Conservation (phyloP, 2,329 filamentous ascomycete species). For the Paecilomyces formosus region DNA sequence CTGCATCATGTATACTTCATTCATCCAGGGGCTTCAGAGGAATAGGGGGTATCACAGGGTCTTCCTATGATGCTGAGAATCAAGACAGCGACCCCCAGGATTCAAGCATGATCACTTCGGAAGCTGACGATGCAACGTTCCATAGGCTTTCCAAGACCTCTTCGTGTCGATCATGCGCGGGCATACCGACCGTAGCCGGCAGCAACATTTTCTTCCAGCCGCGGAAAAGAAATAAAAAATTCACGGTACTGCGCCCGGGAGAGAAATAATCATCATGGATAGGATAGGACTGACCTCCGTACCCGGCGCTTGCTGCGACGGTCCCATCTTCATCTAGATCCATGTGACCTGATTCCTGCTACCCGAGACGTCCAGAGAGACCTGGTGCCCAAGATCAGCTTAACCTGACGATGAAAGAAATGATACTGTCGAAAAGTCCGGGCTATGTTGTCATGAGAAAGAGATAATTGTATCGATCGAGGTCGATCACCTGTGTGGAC, state of each 20-base stretch:
- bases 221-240: not conserved
- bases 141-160: not conserved
- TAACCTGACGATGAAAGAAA: not conserved
- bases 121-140: not conserved
- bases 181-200: not conserved
- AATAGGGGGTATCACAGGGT: not conserved
- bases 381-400: not conserved
- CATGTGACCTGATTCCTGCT: not conserved
- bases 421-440: not conserved
- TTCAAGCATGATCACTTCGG: not conserved
- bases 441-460: not conserved
- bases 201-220: not conserved
- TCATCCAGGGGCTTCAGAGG: not conserved
- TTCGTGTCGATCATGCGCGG: not conserved
- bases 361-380: not conserved
- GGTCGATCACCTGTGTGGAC: not conserved
- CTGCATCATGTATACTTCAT: not conserved
- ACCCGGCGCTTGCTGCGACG: not conserved
- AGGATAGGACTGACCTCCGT: not conserved
- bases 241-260: not conserved
- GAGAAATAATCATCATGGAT: not conserved
- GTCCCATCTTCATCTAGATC: not conserved
- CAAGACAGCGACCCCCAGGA: not conserved
- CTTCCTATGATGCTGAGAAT: not conserved
- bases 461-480: not conserved